These are phyloP conservation scores for Fusarium algeriense DNA, from an alignment of 2,329 filamentous ascomycete species.

Conservation along the genomic window DNA sequence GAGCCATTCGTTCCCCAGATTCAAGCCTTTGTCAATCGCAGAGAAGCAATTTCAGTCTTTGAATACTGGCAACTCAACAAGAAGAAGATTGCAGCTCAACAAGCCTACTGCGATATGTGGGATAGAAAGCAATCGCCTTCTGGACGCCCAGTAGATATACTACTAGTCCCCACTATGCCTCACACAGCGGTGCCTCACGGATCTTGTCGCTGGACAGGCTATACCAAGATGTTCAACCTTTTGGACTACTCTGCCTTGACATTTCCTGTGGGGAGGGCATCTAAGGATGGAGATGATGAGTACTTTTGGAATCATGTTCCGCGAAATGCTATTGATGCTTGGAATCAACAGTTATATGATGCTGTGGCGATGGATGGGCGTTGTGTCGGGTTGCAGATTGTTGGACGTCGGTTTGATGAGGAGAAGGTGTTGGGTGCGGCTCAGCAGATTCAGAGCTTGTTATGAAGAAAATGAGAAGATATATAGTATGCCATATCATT, in stretches of 20 bases:
- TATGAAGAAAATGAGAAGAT: neutral
- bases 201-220: neutral
- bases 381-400: neutral
- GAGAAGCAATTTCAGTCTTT: neutral
- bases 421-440: neutral
- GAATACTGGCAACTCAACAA: conserved; percentile 9
- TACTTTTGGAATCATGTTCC: neutral
- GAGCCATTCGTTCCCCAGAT: neutral
- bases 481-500: neutral
- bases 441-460: neutral
- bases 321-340: neutral
- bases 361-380: neutral
- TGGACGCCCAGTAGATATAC: neutral
- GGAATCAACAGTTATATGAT: neutral
- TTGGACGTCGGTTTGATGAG: neutral
- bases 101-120: neutral
- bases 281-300: neutral
- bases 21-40: neutral
- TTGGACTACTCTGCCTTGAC: neutral
- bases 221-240: conserved; percentile 5
- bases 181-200: neutral
- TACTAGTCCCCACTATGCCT: neutral
- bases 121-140: neutral
- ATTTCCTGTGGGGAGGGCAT: neutral
- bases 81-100: neutral